Conservation (phyloP, 345 rosid genomes). For the Eucalyptus guilfoylei region DNA sequence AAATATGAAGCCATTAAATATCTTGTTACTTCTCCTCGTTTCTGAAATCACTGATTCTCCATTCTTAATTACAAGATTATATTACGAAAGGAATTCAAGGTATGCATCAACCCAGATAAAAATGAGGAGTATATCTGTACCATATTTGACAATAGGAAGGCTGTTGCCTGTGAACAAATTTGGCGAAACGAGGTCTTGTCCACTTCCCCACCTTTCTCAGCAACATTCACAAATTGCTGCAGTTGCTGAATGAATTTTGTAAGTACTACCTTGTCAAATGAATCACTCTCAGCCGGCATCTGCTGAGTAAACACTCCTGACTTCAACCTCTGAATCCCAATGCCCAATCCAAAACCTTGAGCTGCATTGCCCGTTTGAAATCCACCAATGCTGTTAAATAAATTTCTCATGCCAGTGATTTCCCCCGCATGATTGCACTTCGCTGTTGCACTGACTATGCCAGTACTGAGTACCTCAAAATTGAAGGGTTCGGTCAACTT, state of each 20-base stretch:
- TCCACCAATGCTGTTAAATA: constrained; percentile 92
- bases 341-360: constrained; percentile 36
- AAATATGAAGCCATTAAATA: neutral
- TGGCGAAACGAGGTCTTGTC: constrained; percentile 84
- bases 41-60: neutral
- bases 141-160: constrained; percentile 89
- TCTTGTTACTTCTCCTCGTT: neutral
- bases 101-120: neutral
- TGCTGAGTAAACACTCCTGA: constrained; percentile 84
- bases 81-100: neutral
- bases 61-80: neutral
- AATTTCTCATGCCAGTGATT: constrained; percentile 98
- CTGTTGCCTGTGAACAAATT: constrained; percentile 94
- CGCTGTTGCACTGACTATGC: constrained; percentile 91
- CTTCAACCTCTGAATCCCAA: constrained; percentile 81
- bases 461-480: constrained; percentile 94
- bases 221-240: constrained; percentile 80
- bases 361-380: constrained; percentile 57
- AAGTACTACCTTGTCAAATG: constrained; percentile 85
- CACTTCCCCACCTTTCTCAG: constrained; percentile 89
- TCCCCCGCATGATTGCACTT: constrained; percentile 97
- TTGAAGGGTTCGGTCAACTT: constrained; percentile 78
- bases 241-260: constrained; percentile 79
- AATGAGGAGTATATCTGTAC: constrained; percentile 23
- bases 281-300: constrained; percentile 58